Base-by-base conservation (phyloP, 2,329 filamentous ascomycete genomes). In the Emmonsiellopsis sp. region DNA sequence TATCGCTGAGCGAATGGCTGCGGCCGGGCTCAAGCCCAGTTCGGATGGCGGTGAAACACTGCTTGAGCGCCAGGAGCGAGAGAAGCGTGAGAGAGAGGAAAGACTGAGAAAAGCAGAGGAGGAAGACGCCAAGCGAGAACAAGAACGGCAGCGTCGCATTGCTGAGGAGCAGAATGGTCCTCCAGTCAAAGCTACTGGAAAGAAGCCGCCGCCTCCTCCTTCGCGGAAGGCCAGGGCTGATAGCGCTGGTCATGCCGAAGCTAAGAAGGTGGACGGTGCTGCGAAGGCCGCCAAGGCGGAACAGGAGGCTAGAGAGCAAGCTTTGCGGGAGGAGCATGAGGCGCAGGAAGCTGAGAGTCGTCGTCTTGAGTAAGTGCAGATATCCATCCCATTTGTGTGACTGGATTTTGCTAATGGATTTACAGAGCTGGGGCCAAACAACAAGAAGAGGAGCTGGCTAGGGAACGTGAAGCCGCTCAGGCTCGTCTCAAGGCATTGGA, bases 1-100 rank as follows among this genome's bases (percentile, higher is more conserved):
- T 55, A 97, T 98, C 86, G 92, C 93, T 37, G 93, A 97, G 70
- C 85, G 93, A 56, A 81, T 98, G 63, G 93, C 93, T 56, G 92
- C 92, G 46, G 81, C 97, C 57, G 93, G 93, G 37, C 86, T 98
- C 66, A 95, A 89, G 69, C 84, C 89, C 32, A 86, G 88, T 5
- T 77, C 78, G 15, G 94, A 94, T 66, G 74, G 85, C 40, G 85
- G 86, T 2, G 93, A 98, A 73, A 87, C 84, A 32, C 75, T 90
- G 35, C 81, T 86, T 54, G 91, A 98, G 71, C 82, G 90, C 57
- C 82, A 87, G 55, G 93, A 97, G 66, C 87, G 93, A 31, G 93
- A 98, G 70, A 85, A 83, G 66, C 84, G 82, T 55, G 93, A 98
- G 67, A 82, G 89, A 51, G 90, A 93, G 58, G 88, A 93, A 40